phyloP scores from a whole-genome alignment of 1,284 basidiomycete genomes.

The Melampsora americana region DNA sequence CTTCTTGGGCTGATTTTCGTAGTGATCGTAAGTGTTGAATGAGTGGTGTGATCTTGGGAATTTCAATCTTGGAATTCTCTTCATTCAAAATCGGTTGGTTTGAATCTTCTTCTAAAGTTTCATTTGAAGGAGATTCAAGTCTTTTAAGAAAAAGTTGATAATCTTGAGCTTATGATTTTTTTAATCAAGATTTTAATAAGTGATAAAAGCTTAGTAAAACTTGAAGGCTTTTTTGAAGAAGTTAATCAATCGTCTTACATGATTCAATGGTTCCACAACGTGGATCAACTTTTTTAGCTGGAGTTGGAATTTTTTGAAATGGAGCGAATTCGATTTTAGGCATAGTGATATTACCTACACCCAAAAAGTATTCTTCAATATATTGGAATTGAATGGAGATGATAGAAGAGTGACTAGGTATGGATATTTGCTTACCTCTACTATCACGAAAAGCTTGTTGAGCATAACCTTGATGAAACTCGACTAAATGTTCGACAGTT shows the following conservation, averaged over 20 bases:
- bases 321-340: slow-evolving; percentile 92
- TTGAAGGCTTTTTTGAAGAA: too few species aligned
- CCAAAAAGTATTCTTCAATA: not conserved
- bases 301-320: slow-evolving; percentile 75
- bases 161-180: slow-evolving; percentile 74
- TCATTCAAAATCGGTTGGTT: slow-evolving; percentile 58
- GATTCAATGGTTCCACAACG: slow-evolving; percentile 72
- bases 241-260: slow-evolving; percentile 57
- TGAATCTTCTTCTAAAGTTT: not conserved
- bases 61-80: slow-evolving; percentile 61
- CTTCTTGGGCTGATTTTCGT: slow-evolving; percentile 28
- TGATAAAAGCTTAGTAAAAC: not conserved
- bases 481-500: slow-evolving; percentile 66
- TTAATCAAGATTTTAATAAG: too few species aligned
- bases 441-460: slow-evolving; percentile 89
- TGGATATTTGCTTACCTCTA: slow-evolving; percentile 54
- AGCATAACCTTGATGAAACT: slow-evolving; percentile 80
- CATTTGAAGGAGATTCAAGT: slow-evolving; percentile 51
- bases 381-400: not conserved
- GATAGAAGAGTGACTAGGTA: not conserved
- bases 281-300: slow-evolving; percentile 69
- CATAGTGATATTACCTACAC: slow-evolving; percentile 70
- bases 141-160: slow-evolving; percentile 74
- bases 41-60: slow-evolving; percentile 76
- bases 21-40: slow-evolving; percentile 73